Conservation (phyloP, 345 rosid genomes). For the Arabis hirsuta region DNA sequence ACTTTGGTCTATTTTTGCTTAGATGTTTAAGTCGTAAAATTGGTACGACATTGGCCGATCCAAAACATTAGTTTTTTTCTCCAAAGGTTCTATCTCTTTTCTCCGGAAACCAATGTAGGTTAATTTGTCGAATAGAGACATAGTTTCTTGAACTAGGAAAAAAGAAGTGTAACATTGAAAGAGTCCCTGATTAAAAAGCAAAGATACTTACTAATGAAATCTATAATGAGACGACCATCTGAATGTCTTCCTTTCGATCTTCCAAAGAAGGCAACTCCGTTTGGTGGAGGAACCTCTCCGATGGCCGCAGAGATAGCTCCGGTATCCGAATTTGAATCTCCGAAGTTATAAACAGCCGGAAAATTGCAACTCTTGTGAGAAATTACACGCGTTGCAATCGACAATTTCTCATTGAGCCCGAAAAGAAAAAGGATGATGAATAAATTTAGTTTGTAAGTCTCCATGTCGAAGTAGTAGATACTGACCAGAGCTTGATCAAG, state of each 20-base stretch:
- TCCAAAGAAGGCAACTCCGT: constrained; percentile 77
- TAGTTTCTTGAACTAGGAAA: neutral
- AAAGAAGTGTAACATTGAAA: neutral
- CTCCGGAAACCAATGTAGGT: neutral
- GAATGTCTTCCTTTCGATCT: constrained; percentile 68
- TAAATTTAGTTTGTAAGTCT: constrained; percentile 23
- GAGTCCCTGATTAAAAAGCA: neutral
- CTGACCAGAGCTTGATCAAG: constrained; percentile 14
- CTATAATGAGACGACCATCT: constrained; percentile 74
- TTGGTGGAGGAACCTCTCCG: constrained; percentile 55
- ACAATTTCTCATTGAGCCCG: neutral
- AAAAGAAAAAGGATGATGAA: constrained; percentile 36
- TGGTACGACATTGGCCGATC: neutral
- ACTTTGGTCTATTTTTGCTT: neutral
- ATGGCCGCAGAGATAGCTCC: constrained; percentile 67
- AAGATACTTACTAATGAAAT: constrained; percentile 54
- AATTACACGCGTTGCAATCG: neutral
- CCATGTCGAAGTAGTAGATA: constrained; percentile 36
- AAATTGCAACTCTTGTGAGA: constrained; percentile 34
- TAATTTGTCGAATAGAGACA: neutral
- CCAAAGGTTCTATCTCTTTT: too few species aligned
- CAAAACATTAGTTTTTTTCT: neutral
- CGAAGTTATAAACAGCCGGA: constrained; percentile 72
- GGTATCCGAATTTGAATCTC: constrained; percentile 79
- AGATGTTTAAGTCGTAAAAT: too few species aligned